Evolutionary conservation across 1,284 basidiomycete species (phyloP).

Genomic region (Pascua sp.): DNA sequence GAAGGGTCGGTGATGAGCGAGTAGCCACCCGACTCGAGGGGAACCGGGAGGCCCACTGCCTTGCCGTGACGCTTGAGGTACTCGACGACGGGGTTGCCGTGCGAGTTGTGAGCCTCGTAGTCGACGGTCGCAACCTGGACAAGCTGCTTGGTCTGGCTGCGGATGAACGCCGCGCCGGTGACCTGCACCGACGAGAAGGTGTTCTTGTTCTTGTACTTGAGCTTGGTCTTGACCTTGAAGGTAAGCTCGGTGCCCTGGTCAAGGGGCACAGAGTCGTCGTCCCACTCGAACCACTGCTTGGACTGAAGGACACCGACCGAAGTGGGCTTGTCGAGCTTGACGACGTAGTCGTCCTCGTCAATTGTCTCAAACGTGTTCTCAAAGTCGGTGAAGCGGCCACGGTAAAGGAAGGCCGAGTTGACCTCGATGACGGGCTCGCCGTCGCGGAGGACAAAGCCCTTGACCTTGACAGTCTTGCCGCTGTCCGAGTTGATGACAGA

Average conservation of each 20-base stretch:
- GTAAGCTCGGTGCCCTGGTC: constrained; percentile 76
- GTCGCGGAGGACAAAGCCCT: constrained; percentile 74
- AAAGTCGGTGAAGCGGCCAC: constrained; percentile 88
- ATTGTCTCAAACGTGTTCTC: constrained; percentile 92
- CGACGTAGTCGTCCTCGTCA: constrained; percentile 81
- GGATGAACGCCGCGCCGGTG: constrained; percentile 76
- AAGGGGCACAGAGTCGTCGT: constrained; percentile 73
- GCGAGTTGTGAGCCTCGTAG: constrained; percentile 78
- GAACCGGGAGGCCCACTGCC: constrained; percentile 68
- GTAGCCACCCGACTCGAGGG: constrained; percentile 82
- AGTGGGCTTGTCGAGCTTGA: constrained; percentile 71
- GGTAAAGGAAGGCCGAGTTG: constrained; percentile 91
- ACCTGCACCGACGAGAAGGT: constrained; percentile 80
- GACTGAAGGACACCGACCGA: constrained; percentile 85
- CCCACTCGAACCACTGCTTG: constrained; percentile 98
- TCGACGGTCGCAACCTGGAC: constrained; percentile 84
- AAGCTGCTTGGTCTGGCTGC: constrained; percentile 77
- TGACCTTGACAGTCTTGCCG: constrained; percentile 91
- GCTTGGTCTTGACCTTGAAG: constrained; percentile 81
- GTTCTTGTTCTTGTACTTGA: constrained; percentile 86
- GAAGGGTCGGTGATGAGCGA: constrained; percentile 62
- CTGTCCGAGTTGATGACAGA: constrained; percentile 88
- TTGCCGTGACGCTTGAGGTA: constrained; percentile 89
- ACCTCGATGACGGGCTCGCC: constrained; percentile 85
- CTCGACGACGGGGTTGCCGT: constrained; percentile 89